Evolutionary conservation across 257 asterid genomes (phyloP), one percentile per base, ranked within the genome.

Genomic region (Nicotiana undulata): DNA sequence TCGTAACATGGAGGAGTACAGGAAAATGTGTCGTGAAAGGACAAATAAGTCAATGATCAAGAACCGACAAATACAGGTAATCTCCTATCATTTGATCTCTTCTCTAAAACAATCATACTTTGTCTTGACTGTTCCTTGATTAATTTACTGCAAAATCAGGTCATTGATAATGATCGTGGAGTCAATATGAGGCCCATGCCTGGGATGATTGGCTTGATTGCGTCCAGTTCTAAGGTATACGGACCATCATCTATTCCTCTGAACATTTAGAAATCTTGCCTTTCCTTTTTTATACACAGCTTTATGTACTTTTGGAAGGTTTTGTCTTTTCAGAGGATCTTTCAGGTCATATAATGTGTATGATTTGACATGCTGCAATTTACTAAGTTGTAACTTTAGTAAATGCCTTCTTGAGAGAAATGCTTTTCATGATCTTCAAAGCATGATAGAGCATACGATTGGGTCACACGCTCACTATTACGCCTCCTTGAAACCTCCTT

Each of bases 131-230:
- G 56, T 10, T 34, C 63, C 32, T 22, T 22, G 66, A 17, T 51
- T 4, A 65, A 46, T 29, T 58, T 82, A 63, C n/a, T 65, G 83
- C n/a, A 60, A 65, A 84, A 63, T 81, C 87, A 95, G 99, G 95
- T 96, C 64, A 92, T 96, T 61, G 87, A 92, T 85, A 93, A 91
- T 87, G 97, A 93, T 80, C 93, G 93, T 82, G 99, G 99, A 82
- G 94, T 82, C 81, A 93, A 88, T 86, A 93, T 95, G 98, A 91
- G 98, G 89, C 93, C 98, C 29, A 91, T 95, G 92, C 95, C 97
- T 53, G 98, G 97, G 81, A 88, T 94, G 93, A 83, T 96, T 86
- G 95, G 97, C 53, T 74, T 92, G 81, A 86, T 86, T 85, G 86
- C 96, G 0, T 89, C 98, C 32, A 90, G 86, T 88, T 89, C 93